Evolutionary conservation across 2,329 filamentous ascomycete genomes (phyloP).

Genomic region (Emmonsia crescens): DNA sequence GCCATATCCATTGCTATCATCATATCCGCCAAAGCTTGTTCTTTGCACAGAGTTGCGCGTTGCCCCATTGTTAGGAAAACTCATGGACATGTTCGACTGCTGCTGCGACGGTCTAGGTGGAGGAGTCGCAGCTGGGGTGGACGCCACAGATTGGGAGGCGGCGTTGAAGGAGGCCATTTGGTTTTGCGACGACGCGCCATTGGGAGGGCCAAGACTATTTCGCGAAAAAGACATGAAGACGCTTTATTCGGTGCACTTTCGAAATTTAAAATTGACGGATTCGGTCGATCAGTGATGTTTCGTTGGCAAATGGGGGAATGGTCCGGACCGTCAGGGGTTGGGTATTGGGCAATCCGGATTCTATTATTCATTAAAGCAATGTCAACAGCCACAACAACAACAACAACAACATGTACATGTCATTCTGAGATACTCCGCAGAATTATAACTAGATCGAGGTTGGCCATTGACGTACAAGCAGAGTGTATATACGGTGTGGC

Average conservation of each 20-base stretch:
- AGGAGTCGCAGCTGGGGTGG: slow-evolving; percentile 36
- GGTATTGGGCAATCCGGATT: background rate
- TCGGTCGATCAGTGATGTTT: background rate
- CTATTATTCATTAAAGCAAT: background rate
- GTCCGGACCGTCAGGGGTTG: background rate
- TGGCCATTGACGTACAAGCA: background rate
- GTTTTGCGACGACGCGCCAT: slow-evolving; percentile 30
- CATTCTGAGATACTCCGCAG: background rate
- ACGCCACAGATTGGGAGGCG: slow-evolving; percentile 34
- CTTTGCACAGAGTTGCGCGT: slow-evolving; percentile 22
- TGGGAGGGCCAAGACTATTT: slow-evolving; percentile 27
- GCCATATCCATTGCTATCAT: slow-evolving; percentile 32
- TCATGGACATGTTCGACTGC: slow-evolving; percentile 32
- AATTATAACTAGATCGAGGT: background rate
- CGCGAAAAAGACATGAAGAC: slow-evolving; percentile 31
- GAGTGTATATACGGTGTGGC: background rate
- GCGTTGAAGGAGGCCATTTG: slow-evolving; percentile 34
- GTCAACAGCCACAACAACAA: background rate
- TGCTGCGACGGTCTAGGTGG: slow-evolving; percentile 34
- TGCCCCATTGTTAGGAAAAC: slow-evolving; percentile 27
- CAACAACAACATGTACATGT: background rate
- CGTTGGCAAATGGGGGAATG: background rate
- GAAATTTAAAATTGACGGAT: background rate
- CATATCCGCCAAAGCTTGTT: slow-evolving; percentile 29
- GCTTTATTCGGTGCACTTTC: background rate